These are phyloP conservation scores for Talaromyces wortmannii DNA, from an alignment of 495 filamentous ascomycete genomes.

Conservation along the genomic window DNA sequence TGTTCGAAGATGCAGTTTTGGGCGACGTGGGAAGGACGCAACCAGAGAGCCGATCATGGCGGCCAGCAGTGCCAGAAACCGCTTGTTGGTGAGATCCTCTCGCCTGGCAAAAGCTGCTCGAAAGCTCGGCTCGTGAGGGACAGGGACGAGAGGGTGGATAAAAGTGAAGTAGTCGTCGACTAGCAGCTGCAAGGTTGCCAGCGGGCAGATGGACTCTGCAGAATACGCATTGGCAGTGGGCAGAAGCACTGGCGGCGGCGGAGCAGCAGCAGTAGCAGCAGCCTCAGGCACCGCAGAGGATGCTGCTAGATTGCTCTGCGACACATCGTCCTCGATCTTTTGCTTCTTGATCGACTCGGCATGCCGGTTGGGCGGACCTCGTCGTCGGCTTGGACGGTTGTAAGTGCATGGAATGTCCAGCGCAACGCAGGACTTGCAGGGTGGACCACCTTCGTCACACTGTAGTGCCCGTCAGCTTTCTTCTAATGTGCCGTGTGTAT, in stretches of 20 bases:
- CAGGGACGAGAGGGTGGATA: conserved; percentile 78
- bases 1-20: conserved; percentile 60
- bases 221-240: conserved; percentile 31
- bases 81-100: conserved; percentile 60
- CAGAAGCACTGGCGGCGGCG: conserved; percentile 9
- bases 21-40: conserved; percentile 76
- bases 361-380: conserved; percentile 81
- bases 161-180: conserved; percentile 88
- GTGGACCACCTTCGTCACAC: conserved; percentile 76
- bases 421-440: conserved; percentile 71
- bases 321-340: conserved; percentile 33
- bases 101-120: conserved; percentile 60
- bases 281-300: conserved; percentile 9
- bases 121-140: conserved; percentile 85
- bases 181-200: conserved; percentile 56
- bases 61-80: conserved; percentile 70
- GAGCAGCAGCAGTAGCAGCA: conserved; percentile 14
- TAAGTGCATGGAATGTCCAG: conserved; percentile 83
- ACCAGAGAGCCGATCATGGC: conserved; percentile 75
- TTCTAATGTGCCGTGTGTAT: not conserved
- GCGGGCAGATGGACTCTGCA: conserved; percentile 70
- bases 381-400: conserved; percentile 66
- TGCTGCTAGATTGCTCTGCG: not conserved
- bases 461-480: conserved; percentile 21
- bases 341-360: conserved; percentile 74